Evolutionary conservation across 176 grass and related monocot genomes (phyloP), one percentile per base, ranked within the genome.

Genomic region (bread wheat (Triticum aestivum)): DNA sequence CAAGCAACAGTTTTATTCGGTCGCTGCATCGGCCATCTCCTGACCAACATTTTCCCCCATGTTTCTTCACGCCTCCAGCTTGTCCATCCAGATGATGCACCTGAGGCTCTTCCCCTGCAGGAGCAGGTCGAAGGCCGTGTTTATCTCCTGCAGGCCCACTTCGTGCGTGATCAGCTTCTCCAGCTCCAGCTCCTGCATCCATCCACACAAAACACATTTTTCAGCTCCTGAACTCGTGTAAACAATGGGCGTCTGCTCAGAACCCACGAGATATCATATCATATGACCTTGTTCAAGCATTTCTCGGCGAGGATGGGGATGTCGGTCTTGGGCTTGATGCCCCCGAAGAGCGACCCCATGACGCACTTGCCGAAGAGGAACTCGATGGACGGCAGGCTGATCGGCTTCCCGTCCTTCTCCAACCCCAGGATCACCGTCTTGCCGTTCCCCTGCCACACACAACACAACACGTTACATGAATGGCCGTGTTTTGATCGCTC

Each of bases 71-170:
- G 1, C 82, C 73, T 87, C 84, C 3, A 77, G 4, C 42, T 85
- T 88, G 54, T 94, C 87, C 95, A 97, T 97, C 95, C 95, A 94
- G 33, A 97, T 90, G 54, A 88, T 73, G 82, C 90, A 94, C 63
- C 95, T 78, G 75, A 97, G 84, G 72, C 92, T 93, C 91, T 94
- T 90, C 52, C 95, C 90, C 56, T 91, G 63, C 18, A 86, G 17
- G 14, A 97, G 90, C 58, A 97, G 69, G 39, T 94, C 85, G 75
- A 97, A 97, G 6, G 92, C 90, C 51, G 54, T 89, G 90, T 97
- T 97, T 12, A 94, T 97, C 10, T 94, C 92, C 17, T 89, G 9
- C 2, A 97, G 65, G 0, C 74, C 89, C 0, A 97, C 26, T 44
- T 97, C 89, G 24, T 97, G 95, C 0, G 95, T 97, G 51, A 97